These are phyloP conservation scores for Canavalia ensiformis DNA, from an alignment of 306 rosid genomes.

Conservation along the genomic window DNA sequence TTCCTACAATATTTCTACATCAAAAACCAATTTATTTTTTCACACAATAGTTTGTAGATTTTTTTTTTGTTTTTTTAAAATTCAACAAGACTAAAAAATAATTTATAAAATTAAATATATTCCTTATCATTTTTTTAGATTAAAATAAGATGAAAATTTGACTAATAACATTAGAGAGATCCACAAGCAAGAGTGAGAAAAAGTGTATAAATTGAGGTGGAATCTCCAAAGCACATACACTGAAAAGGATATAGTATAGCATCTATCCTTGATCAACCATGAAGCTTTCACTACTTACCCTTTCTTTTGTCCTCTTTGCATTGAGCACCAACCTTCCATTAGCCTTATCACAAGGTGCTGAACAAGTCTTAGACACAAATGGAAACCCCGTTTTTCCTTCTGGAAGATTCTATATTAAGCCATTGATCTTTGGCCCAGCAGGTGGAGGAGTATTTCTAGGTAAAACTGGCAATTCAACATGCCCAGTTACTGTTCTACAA, in stretches of 20 bases:
- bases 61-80: too few species aligned
- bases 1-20: too few species aligned
- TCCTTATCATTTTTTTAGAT: too few species aligned
- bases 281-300: neutral
- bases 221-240: neutral
- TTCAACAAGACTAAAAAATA: too few species aligned
- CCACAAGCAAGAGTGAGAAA: neutral
- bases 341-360: neutral
- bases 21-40: too few species aligned
- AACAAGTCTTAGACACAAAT: conserved; percentile 1
- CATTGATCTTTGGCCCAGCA: neutral
- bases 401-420: neutral
- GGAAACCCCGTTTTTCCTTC: neutral
- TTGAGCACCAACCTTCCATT: conserved; percentile 16
- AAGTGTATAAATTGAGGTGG: neutral
- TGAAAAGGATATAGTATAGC: neutral
- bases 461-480: neutral
- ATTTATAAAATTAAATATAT: too few species aligned
- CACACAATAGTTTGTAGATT: too few species aligned
- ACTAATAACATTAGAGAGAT: neutral
- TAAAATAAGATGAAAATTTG: neutral
- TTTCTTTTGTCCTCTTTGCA: conserved; percentile 7
- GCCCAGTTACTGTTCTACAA: conserved; percentile 28
- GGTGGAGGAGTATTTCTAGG: conserved; percentile 22
- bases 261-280: neutral